Evolutionary conservation across 352 stramenopile species (phyloP), one percentile per base, ranked within the genome.

Genomic region (Phytophthora citrophthora): DNA sequence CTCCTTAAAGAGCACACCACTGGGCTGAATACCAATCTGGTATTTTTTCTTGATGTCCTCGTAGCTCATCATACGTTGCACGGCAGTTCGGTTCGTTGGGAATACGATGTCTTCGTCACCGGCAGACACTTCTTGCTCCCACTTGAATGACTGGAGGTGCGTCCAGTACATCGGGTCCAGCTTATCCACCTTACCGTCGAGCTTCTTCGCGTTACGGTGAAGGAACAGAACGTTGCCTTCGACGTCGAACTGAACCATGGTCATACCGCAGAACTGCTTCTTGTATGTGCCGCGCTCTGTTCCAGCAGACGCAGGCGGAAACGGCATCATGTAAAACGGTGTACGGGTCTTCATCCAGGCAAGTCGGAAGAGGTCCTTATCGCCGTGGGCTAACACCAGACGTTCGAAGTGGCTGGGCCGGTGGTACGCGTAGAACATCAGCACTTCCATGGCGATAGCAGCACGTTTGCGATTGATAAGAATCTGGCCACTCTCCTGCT

Each of bases 341-440:
- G 74, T 73, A 9, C 79, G 68, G 11, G 76, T 74, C 57, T 92
- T 94, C 64, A 92, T 77, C 83, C 86, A 94, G 10, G 83, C 86
- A 26, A 94, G 68, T 15, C 86, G 81, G 58, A 92, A 94, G 13
- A 94, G 72, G 31, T 94, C 86, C 50, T 94, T 94, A 61, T 94
- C 86, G 31, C 85, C 85, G 45, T 89, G 79, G 7, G 84, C 82
- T 29, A 91, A 52, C 54, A 87, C 76, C 38, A 90, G 65, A 16
- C 65, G 66, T 12, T 89, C 76, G 29, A 91, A 83, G 61, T 91
- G 61, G 15, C 77, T 89, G 1, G 81, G 83, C 1, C 71, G 63
- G 64, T 91, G 77, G 59, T 79, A 79, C 20, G 80, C 75, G 56
- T 88, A 91, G 32, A 87, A 90, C 45, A 81, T 70, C 20, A 90